Conservation (phyloP, 139 green algal species). For the Chlorella sp. region DNA sequence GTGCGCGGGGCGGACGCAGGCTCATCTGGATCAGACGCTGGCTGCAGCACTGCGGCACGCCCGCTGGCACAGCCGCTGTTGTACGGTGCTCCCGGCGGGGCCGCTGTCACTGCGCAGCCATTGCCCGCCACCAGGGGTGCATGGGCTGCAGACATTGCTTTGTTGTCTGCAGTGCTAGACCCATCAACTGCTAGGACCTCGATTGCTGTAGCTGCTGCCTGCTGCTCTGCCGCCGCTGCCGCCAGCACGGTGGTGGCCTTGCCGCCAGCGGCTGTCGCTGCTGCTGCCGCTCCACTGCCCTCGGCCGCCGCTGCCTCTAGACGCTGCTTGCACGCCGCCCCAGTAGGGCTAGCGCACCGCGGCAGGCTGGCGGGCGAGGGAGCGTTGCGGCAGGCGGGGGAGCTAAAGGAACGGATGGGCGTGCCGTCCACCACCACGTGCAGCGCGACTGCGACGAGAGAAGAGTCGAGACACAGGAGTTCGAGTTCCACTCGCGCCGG, state of each 20-base stretch:
- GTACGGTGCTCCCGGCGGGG: not conserved
- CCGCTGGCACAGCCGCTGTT: not conserved
- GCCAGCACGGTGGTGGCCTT: not conserved
- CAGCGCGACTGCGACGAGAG: not conserved
- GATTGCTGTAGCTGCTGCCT: not conserved
- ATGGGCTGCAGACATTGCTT: no score
- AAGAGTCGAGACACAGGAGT: not conserved
- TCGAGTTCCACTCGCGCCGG: constrained; percentile 8
- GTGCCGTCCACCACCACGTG: not conserved
- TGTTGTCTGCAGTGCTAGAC: no score
- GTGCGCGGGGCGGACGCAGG: not conserved
- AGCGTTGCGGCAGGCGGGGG: not conserved
- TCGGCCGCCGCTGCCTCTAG: not conserved
- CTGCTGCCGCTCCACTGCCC: not conserved
- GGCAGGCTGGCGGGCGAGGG: not conserved
- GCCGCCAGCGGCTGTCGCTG: not conserved
- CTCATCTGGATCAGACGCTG: no score
- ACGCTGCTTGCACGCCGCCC: not conserved
- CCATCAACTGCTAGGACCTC: no score
- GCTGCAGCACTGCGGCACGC: not conserved
- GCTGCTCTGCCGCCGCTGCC: not conserved
- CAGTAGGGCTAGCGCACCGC: no score
- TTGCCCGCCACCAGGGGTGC: no score
- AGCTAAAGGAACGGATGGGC: not conserved
- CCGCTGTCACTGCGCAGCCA: not conserved